phyloP scores from a whole-genome alignment of 1,284 basidiomycete genomes.

The Puccinia coronata region DNA sequence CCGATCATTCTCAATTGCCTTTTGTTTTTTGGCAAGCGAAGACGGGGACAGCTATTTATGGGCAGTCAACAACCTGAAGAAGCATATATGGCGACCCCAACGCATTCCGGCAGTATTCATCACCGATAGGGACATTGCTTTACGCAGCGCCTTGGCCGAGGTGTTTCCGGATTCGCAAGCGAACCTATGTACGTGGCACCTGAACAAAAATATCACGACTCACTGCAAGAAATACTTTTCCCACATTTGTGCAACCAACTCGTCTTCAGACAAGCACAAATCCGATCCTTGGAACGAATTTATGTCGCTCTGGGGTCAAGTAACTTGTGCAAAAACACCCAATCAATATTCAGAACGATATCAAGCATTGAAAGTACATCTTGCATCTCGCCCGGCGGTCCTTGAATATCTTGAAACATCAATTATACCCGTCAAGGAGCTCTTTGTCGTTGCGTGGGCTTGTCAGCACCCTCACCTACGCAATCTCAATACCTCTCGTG shows the following conservation, averaged over 20 bases:
- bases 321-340: background rate
- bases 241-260: background rate
- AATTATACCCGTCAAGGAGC: background rate
- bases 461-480: no score
- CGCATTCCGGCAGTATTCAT: background rate
- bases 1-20: no score
- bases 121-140: constrained; percentile 3
- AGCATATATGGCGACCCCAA: no score
- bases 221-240: background rate
- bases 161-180: background rate
- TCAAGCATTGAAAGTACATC: background rate
- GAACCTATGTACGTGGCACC: background rate
- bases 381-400: background rate
- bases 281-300: background rate
- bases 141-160: background rate
- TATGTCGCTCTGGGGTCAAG: background rate
- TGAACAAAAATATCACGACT: background rate
- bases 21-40: background rate
- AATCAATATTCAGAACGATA: background rate
- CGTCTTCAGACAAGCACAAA: no score
- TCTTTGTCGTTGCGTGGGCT: no score
- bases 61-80: no score
- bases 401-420: no score
- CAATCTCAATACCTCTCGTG: no score
- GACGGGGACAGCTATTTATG: background rate